These are phyloP conservation scores for Ascomycota sp. DNA, from an alignment of 2,329 filamentous ascomycete species.

Conservation along the genomic window DNA sequence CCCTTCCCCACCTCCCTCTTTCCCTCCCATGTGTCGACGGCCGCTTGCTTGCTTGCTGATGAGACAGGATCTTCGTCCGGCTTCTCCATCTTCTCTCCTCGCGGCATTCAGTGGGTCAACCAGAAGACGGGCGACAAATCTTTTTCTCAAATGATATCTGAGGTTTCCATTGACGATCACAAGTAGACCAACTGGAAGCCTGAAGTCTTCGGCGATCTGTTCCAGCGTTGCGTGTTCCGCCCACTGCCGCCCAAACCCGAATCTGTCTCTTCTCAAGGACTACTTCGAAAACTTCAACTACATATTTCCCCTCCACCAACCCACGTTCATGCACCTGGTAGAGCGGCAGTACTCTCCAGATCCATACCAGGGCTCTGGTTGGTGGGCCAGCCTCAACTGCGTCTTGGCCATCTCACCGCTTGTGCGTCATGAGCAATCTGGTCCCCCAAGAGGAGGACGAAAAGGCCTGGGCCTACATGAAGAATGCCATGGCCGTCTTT, in stretches of 20 bases:
- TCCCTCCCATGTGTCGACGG: too few relatives aligned
- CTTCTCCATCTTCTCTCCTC: constrained; percentile 96
- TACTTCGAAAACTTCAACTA: constrained; percentile 98
- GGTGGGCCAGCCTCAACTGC: constrained; percentile 96
- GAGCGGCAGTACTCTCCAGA: constrained; percentile 84
- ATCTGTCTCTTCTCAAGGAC: constrained; percentile 66
- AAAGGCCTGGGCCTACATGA: constrained; percentile 87
- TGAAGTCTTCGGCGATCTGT: constrained; percentile 89
- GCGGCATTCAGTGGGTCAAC: constrained; percentile 96
- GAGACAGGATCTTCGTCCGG: constrained; percentile 76
- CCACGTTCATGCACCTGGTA: constrained; percentile 94
- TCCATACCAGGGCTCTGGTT: constrained; percentile 85
- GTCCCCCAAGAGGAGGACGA: constrained; percentile 81
- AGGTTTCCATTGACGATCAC: constrained; percentile 78
- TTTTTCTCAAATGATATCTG: constrained; percentile 86
- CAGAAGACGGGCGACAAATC: constrained; percentile 90
- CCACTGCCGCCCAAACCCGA: constrained; percentile 72
- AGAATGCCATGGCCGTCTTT: constrained; percentile 89
- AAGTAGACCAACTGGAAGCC: constrained; percentile 97
- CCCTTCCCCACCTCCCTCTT: neutral
- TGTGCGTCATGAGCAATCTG: constrained; percentile 89
- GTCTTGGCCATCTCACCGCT: constrained; percentile 81
- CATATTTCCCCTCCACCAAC: constrained; percentile 92
- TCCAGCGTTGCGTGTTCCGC: constrained; percentile 66
- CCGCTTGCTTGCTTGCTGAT: neutral